Base-by-base conservation (phyloP, 2,329 filamentous ascomycete species). In the Lomentospora prolificans region DNA sequence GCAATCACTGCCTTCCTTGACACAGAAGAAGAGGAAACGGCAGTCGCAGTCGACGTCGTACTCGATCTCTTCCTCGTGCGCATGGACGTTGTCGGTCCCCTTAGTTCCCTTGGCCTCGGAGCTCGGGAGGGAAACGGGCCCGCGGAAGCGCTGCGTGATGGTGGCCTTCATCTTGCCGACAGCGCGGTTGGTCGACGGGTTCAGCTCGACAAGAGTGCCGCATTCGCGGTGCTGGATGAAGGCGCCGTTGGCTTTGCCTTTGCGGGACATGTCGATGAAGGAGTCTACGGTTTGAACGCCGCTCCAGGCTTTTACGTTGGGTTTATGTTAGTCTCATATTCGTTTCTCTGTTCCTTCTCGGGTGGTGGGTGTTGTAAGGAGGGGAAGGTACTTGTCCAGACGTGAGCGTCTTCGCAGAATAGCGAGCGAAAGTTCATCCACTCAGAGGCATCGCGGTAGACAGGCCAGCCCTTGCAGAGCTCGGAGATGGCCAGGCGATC, bases 191-290 rank as follows among this genome's bases (percentile, higher is more conserved):
- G 60, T 67, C 12, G 61, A 57, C 7, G 64, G 64, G 62, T 68
- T 70, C 39, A 76, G 66, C 59, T 77, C 74, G 44, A 75, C 72
- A 8, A 72, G 62, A 0, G 73, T 77, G 41, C 75, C 75, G 64
- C 73, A 76, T 61, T 77, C 74, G 57, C 77, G 76, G 63, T 81
- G 78, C 75, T 79, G 77, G 66, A 81, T 81, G 66, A 79, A 80
- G 53, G 72, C 76, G 17, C 77, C 77, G 8, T 68, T 67, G 24
- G 72, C 67, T 64, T 79, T 78, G 57, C 77, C 77, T 7, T 67
- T 64, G 59, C 78, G 73, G 10, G 77, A 80, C 51, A 74, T 70
- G 27, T 56, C 50, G 24, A 64, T 61, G 55, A 64, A 62, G 55
- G 65, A 61, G 31, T 64, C 64, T 55, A 67, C 64, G 7, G 55